Evolutionary conservation across 1,139 yeast genomes (phyloP), one percentile per base, ranked within the genome.

Genomic region (Lodderomyces beijingensis): DNA sequence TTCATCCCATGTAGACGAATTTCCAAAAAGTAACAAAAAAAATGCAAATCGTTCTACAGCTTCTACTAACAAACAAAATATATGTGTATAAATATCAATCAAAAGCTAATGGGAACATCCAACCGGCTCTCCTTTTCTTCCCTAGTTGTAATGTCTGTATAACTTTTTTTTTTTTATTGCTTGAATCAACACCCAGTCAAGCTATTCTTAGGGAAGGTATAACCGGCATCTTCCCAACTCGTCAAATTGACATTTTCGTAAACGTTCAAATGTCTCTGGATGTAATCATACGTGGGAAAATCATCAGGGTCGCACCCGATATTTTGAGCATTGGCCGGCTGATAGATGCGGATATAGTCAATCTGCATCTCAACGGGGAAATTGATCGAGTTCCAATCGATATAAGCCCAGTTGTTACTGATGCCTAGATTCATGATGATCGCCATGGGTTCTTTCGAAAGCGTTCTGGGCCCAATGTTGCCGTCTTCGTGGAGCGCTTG

Each of bases 371-470:
- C 68, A 4, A 73, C 70, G 1, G 95, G 95, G 71, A 86, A 85
- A 29, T 56, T 52, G 30, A 86, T 59, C n/a, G 77, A 65, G 24
- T 73, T 70, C 93, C 94, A 84, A 54, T 83, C 84, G 41, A 86
- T 84, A 51, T 81, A 80, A 2, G 86, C 82, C 95, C 95, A 86
- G 35, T 79, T 75, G 42, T 78, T 77, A 7, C 95, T 84, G 34
- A 86, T 59, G 59, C 93, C 95, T 56, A 86, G 56, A 55, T 86
- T 86, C 65, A 86, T 53, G 42, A 87, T 64, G 26, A 87, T 65
- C 2, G 87, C 69, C 95, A 87, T 84, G 38, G 96, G 96, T 53
- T 87, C 96, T 54, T 81, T 79, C n/a, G 91, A 71, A 30, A 87
- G 70, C 37, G 70, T 57, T 51, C 96, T 74, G 77, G 81, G 75